Conservation (phyloP, 768 basidiomycete genomes). For the Gloeopeniophorella convolvens region DNA sequence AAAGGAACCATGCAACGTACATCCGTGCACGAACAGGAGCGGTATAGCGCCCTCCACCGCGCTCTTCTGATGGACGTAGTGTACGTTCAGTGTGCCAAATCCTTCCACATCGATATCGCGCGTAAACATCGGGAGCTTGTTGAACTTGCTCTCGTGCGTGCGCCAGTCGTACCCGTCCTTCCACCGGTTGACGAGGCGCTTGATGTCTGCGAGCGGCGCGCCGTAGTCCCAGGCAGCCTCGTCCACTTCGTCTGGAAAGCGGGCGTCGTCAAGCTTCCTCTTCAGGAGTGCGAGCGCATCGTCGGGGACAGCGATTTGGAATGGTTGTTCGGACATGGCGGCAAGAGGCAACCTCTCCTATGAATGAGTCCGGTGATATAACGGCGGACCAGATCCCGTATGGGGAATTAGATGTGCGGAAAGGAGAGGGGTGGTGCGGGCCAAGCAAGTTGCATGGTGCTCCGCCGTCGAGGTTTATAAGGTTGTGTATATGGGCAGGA, state of each 20-base stretch:
- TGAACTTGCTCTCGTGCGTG: conserved; percentile 25
- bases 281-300: conserved; percentile 34
- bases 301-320: conserved; percentile 42
- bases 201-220: conserved; percentile 23
- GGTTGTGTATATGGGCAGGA: too few relatives aligned
- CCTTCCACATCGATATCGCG: conserved; percentile 29
- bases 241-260: conserved; percentile 51
- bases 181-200: conserved; percentile 25
- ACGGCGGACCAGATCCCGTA: too few relatives aligned
- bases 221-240: conserved; percentile 46
- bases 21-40: conserved; percentile 52
- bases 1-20: conserved; percentile 27
- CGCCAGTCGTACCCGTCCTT: conserved; percentile 27
- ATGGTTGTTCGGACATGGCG: conserved; percentile 33
- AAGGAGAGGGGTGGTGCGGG: too few relatives aligned
- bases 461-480: too few relatives aligned
- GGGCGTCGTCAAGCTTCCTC: conserved; percentile 39
- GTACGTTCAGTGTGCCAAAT: conserved; percentile 28
- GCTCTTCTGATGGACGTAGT: conserved; percentile 43
- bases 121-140: too few relatives aligned
- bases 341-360: too few relatives aligned
- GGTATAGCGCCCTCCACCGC: conserved; percentile 37
- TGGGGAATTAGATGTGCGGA: too few relatives aligned
- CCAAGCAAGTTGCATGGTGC: too few relatives aligned
- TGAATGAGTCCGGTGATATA: too few relatives aligned